A percentile compares a stretch with the other conserved stretches of the same genome.
Conservation (phyloP, 345 rosid genomes). For the Populus davidiana region DNA sequence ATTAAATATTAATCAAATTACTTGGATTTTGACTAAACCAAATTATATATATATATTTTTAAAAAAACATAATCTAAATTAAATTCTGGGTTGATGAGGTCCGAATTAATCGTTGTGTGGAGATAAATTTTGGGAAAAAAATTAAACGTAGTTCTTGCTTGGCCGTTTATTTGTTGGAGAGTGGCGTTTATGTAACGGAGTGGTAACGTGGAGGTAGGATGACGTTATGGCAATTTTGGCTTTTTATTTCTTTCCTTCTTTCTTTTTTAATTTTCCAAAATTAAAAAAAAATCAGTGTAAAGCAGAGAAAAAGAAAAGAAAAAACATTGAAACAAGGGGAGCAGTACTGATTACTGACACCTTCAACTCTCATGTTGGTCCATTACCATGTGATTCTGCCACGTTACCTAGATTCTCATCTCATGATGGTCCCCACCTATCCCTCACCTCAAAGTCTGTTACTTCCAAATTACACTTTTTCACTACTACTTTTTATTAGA, state of each 20-base stretch:
- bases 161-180: not conserved
- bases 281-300: not conserved
- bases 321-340: not conserved
- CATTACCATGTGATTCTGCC: conserved; percentile 39
- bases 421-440: conserved; percentile 16
- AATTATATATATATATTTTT: no score
- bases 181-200: not conserved
- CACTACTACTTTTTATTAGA: not conserved
- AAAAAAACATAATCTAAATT: no score
- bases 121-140: not conserved
- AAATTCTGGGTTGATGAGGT: no score
- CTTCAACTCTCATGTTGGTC: conserved; percentile 25
- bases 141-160: not conserved
- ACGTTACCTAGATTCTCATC: conserved; percentile 34
- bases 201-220: not conserved
- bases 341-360: conserved; percentile 30
- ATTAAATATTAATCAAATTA: no score
- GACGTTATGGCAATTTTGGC: not conserved
- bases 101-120: not conserved
- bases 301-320: not conserved
- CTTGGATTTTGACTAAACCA: no score
- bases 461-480: not conserved
- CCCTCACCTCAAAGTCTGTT: not conserved
- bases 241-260: no score
- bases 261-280: not conserved